A percentile compares a stretch with the other conserved stretches of the same genome.
Evolutionary conservation across 305 asterid genomes (phyloP).

Genomic region (Fraxinus velutina): DNA sequence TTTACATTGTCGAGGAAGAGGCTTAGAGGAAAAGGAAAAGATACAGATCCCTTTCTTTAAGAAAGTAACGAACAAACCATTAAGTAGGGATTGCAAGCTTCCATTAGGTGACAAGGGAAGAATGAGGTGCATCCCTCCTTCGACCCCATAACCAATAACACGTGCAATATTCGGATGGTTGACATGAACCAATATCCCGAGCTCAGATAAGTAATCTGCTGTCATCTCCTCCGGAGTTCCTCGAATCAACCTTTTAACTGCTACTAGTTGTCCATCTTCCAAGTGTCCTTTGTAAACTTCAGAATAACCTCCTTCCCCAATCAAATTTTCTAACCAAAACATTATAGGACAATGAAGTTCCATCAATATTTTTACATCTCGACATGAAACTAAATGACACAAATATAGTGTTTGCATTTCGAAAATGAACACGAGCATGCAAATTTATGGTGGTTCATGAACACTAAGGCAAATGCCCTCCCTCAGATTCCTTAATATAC

Average conservation of each 20-base stretch:
- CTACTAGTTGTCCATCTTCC: slow-evolving; percentile 72
- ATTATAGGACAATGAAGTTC: slow-evolving; percentile 12
- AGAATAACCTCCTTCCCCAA: slow-evolving; percentile 96
- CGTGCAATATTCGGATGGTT: slow-evolving; percentile 80
- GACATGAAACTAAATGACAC: background rate
- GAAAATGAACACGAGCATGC: background rate
- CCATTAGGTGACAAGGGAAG: slow-evolving; percentile 95
- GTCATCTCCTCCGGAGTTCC: slow-evolving; percentile 95
- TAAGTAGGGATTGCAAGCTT: slow-evolving; percentile 70
- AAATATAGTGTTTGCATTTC: background rate
- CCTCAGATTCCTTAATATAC: background rate
- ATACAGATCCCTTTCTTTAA: background rate
- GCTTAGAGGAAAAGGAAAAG: background rate
- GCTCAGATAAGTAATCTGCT: slow-evolving; percentile 81
- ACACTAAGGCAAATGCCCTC: background rate
- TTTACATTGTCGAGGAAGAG: background rate
- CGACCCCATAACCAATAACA: slow-evolving; percentile 90
- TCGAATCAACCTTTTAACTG: slow-evolving; percentile 73
- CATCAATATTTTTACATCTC: background rate
- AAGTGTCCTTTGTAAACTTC: slow-evolving; percentile 86
- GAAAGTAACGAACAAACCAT: slow-evolving; percentile 36
- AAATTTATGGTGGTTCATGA: background rate
- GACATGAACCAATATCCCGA: slow-evolving; percentile 91
- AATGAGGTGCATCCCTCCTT: slow-evolving; percentile 97
- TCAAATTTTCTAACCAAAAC: slow-evolving; percentile 51